These are phyloP conservation scores for Cucurbita argyrosperma DNA, from an alignment of 306 rosid genomes.

Conservation along the genomic window DNA sequence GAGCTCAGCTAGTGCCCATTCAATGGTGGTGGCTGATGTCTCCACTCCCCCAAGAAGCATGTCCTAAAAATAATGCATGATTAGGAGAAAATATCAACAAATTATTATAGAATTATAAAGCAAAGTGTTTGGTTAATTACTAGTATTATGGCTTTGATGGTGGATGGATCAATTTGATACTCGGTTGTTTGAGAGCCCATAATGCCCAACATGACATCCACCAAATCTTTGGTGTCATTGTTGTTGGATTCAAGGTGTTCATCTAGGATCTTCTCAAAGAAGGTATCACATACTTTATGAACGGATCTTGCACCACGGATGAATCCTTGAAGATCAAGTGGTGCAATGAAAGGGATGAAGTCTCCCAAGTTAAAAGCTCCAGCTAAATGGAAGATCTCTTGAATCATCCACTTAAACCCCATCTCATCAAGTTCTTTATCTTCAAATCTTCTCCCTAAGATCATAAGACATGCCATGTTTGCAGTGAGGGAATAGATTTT, in stretches of 20 bases:
- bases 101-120: too few relatives aligned
- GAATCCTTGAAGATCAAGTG: neutral
- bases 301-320: neutral
- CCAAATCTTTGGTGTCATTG: neutral
- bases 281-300: neutral
- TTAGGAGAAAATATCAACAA: too few relatives aligned
- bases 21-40: slow-evolving; percentile 34
- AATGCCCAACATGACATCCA: neutral
- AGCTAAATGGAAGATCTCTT: neutral
- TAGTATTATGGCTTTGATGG: neutral
- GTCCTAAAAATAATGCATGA: neutral
- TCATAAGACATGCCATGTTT: neutral
- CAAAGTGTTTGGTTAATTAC: too few relatives aligned
- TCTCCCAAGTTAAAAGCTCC: neutral
- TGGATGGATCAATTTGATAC: neutral
- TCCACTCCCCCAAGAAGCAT: neutral
- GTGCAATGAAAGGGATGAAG: neutral
- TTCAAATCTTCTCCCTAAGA: neutral
- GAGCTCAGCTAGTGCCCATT: slow-evolving; percentile 40
- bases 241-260: neutral
- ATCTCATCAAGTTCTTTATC: neutral
- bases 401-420: neutral
- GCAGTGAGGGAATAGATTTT: neutral
- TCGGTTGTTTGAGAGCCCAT: neutral
- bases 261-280: neutral